A percentile compares a stretch with the other conserved stretches of the same genome.
Conservation (phyloP, 2,329 filamentous ascomycete species). For the Tolypocladium paradoxum region DNA sequence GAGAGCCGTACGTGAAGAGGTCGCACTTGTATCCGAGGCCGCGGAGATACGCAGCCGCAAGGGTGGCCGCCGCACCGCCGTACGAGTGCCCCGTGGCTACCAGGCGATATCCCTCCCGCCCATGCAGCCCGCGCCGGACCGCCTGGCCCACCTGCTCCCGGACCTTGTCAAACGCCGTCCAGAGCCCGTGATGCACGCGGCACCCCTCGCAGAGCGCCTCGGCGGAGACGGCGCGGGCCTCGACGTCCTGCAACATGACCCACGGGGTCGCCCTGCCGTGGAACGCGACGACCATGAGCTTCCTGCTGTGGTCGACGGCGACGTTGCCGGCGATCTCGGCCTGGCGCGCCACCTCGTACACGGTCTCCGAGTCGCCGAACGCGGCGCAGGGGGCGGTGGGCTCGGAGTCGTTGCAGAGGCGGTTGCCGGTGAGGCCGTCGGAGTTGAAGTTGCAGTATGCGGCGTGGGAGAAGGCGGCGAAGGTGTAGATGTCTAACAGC, state of each 20-base stretch:
- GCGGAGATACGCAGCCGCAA: constrained; percentile 48
- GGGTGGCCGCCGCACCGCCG: constrained; percentile 48
- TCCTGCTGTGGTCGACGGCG: too few relatives aligned
- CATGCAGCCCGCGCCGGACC: too few relatives aligned
- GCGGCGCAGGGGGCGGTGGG: neutral
- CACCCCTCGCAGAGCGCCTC: neutral
- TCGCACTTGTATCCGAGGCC: constrained; percentile 32
- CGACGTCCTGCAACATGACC: neutral
- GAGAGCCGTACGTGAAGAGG: constrained; percentile 56
- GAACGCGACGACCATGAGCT: neutral
- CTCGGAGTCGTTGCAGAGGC: neutral
- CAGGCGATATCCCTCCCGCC: too few relatives aligned
- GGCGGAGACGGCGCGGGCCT: neutral
- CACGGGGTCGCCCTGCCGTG: neutral
- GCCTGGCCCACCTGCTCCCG: too few relatives aligned
- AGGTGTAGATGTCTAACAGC: constrained; percentile 8
- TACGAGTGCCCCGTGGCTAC: too few relatives aligned
- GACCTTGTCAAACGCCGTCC: constrained; percentile 7
- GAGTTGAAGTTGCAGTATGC: neutral
- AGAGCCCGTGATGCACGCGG: constrained; percentile 2
- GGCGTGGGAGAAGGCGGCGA: neutral
- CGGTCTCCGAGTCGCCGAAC: neutral
- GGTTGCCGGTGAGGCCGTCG: neutral
- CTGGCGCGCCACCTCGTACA: too few relatives aligned
- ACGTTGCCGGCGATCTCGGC: too few relatives aligned